These are phyloP conservation scores for Penicillium chermesinum DNA, from an alignment of 495 filamentous ascomycete species.

Conservation along the genomic window DNA sequence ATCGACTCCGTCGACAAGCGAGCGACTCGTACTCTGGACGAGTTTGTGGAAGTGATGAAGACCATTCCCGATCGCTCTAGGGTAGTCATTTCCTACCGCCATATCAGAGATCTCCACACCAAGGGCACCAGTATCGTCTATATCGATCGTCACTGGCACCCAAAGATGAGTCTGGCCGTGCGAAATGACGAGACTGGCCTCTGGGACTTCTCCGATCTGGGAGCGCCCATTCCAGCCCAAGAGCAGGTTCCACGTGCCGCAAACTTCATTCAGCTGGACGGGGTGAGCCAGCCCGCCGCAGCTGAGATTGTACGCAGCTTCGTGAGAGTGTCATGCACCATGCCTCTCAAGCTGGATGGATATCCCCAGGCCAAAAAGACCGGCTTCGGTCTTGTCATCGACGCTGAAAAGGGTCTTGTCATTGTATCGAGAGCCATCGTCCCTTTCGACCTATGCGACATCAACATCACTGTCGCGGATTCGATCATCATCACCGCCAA, in stretches of 20 bases:
- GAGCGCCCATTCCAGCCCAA: slow-evolving; percentile 68
- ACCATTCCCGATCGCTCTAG: slow-evolving; percentile 80
- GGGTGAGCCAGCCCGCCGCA: slow-evolving; percentile 81
- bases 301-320: slow-evolving; percentile 92
- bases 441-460: slow-evolving; percentile 94
- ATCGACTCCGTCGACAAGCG: slow-evolving; percentile 89
- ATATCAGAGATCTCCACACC: slow-evolving; percentile 91
- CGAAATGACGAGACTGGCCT: slow-evolving; percentile 86
- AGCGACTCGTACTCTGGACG: slow-evolving; percentile 76
- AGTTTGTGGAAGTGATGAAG: slow-evolving; percentile 90
- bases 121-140: slow-evolving; percentile 87
- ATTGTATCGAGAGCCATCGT: slow-evolving; percentile 90
- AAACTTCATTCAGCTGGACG: slow-evolving; percentile 85
- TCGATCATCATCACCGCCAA: slow-evolving; percentile 91
- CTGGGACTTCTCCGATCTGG: slow-evolving; percentile 91
- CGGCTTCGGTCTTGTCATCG: slow-evolving; percentile 91
- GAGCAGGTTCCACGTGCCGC: slow-evolving; percentile 69
- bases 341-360: slow-evolving; percentile 94
- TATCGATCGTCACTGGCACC: slow-evolving; percentile 91
- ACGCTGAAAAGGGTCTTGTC: slow-evolving; percentile 92
- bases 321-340: slow-evolving; percentile 82
- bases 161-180: slow-evolving; percentile 87
- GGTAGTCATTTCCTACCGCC: slow-evolving; percentile 91
- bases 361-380: slow-evolving; percentile 90
- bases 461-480: slow-evolving; percentile 90